Conservation (phyloP, 1,284 basidiomycete species). For the Sanghuangporus baumii region DNA sequence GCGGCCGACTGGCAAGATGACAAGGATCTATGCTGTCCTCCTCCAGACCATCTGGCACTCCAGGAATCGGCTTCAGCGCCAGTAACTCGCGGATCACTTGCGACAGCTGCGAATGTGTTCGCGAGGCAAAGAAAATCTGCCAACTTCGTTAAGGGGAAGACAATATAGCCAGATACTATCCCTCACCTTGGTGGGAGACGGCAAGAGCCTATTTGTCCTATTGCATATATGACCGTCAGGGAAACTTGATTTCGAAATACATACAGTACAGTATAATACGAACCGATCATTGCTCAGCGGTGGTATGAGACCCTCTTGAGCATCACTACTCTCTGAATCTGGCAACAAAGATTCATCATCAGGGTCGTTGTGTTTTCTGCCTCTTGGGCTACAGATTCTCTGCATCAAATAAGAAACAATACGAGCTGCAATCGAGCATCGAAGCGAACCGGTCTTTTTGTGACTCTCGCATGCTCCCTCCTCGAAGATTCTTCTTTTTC, state of each 20-base stretch:
- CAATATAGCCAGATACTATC: not conserved
- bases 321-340: not conserved
- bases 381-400: not conserved
- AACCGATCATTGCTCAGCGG: not conserved
- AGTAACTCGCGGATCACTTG: constrained; percentile 86
- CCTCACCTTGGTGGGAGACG: not conserved
- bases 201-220: not conserved
- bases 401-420: not conserved
- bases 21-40: not conserved
- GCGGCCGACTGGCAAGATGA: constrained; percentile 26
- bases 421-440: constrained; percentile 21
- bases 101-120: constrained; percentile 92
- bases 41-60: not conserved
- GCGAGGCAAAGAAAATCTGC: constrained; percentile 85
- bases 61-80: constrained; percentile 41
- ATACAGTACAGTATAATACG: not conserved
- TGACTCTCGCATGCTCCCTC: constrained; percentile 47
- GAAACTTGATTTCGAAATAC: not conserved
- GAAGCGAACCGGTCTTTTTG: constrained; percentile 50
- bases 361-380: constrained; percentile 5
- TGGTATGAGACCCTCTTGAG: not conserved
- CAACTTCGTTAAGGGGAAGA: not conserved
- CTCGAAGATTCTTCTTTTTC: constrained; percentile 51
- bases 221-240: not conserved
- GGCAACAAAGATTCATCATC: constrained; percentile 59